phyloP scores from a whole-genome alignment of 306 rosid genomes.

The Cucurbita maxima region DNA sequence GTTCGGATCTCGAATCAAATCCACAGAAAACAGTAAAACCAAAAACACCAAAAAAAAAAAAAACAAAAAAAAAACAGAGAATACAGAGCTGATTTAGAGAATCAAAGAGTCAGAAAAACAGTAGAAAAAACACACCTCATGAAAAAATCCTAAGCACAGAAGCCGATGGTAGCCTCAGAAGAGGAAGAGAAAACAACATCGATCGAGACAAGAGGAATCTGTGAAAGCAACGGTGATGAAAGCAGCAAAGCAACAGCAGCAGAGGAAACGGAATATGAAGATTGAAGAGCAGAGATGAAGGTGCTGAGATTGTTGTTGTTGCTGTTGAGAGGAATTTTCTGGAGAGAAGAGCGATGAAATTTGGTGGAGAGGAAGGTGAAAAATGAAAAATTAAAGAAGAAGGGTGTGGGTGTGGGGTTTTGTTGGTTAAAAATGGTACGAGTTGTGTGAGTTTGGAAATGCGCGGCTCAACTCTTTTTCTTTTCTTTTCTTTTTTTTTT shows the following conservation, averaged over 20 bases:
- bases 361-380: neutral
- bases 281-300: neutral
- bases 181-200: neutral
- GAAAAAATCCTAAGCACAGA: neutral
- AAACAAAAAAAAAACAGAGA: neutral
- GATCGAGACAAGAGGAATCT: neutral
- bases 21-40: neutral
- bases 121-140: neutral
- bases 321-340: neutral
- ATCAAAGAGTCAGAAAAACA: neutral
- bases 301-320: neutral
- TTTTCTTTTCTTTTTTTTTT: no score
- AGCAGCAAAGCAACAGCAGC: neutral
- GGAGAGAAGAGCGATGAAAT: neutral
- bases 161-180: neutral
- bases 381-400: neutral
- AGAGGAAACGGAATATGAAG: neutral
- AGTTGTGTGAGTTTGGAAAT: neutral
- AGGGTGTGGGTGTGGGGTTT: neutral
- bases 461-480: neutral
- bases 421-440: neutral
- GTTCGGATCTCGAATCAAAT: slow-evolving; percentile 7
- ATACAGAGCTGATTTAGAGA: slow-evolving; percentile 1
- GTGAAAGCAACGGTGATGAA: neutral
- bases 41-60: neutral